phyloP scores from a whole-genome alignment of 208 protist genomes.

The Leishmania arabica region DNA sequence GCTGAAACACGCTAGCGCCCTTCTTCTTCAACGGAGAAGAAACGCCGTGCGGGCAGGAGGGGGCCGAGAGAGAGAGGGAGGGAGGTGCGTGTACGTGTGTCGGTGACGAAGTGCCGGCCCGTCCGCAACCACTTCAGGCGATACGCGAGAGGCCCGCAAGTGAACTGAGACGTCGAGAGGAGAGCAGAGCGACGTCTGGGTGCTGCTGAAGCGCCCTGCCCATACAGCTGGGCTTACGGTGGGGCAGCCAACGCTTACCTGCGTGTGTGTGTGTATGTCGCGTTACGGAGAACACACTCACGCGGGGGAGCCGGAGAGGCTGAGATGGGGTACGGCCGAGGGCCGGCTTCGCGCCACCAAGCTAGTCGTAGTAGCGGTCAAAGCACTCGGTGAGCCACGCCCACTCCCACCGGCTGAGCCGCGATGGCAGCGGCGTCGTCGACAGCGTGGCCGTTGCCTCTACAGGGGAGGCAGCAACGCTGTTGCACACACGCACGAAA shows the following conservation, averaged over 20 bases:
- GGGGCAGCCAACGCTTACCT: too few relatives aligned
- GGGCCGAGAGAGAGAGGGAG: not conserved
- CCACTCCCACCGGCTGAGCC: constrained; percentile 34
- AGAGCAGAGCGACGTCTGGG: not conserved
- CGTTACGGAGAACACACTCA: not conserved
- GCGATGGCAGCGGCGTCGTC: constrained; percentile 8
- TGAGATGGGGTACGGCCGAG: too few relatives aligned
- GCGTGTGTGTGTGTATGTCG: not conserved
- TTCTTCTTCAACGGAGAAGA: not conserved
- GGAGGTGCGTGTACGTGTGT: not conserved
- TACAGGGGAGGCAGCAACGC: not conserved
- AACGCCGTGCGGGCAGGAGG: not conserved
- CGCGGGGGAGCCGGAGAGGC: not conserved
- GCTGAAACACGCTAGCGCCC: not conserved
- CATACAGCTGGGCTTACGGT: not conserved
- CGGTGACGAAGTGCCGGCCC: not conserved
- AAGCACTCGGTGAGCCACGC: constrained; percentile 37
- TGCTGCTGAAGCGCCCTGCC: not conserved
- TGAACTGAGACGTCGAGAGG: not conserved
- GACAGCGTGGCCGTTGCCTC: not conserved
- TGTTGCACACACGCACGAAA: constrained; percentile 25
- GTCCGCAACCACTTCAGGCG: not conserved
- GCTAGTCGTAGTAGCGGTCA: constrained; percentile 28
- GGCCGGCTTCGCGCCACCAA: not conserved
- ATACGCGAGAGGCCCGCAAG: not conserved